phyloP scores from a whole-genome alignment of 2,329 filamentous ascomycete species.

The Trichoderma polysporum region DNA sequence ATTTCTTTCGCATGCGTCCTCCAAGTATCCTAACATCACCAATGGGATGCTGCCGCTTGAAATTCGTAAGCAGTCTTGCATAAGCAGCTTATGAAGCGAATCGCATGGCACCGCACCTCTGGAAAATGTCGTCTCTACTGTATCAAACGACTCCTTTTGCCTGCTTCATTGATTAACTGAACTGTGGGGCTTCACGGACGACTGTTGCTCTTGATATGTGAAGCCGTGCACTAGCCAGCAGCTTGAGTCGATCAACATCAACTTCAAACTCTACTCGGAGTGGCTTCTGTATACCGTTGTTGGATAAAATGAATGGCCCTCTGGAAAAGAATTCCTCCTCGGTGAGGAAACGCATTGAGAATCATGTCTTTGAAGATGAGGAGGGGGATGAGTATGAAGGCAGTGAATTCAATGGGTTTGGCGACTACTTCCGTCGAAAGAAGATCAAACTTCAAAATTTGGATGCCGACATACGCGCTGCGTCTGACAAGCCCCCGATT shows the following conservation, averaged over 20 bases:
- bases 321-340: conserved; percentile 63
- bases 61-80: not conserved
- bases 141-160: not conserved
- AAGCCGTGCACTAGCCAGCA: not conserved
- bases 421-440: conserved; percentile 91
- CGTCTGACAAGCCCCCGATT: conserved; percentile 71
- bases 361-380: conserved; percentile 74
- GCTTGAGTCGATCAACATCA: not conserved
- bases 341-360: conserved; percentile 61
- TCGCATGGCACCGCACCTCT: not conserved
- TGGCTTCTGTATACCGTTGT: not conserved
- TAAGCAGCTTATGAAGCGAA: not conserved
- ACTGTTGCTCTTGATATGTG: conserved; percentile 20
- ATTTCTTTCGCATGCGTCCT: not conserved
- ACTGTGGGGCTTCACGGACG: conserved; percentile 5
- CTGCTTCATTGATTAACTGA: conserved; percentile 3
- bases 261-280: conserved; percentile 21
- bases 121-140: not conserved
- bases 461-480: conserved; percentile 75
- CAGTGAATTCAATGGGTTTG: conserved; percentile 84
- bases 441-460: conserved; percentile 97
- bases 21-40: not conserved
- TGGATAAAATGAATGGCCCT: conserved; percentile 54
- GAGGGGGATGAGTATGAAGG: conserved; percentile 86
- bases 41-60: not conserved